Percentiles rank a stretch among this genome's conserved stretches.
Conservation (phyloP, 257 asterid species). For the Solanum neorickii region DNA sequence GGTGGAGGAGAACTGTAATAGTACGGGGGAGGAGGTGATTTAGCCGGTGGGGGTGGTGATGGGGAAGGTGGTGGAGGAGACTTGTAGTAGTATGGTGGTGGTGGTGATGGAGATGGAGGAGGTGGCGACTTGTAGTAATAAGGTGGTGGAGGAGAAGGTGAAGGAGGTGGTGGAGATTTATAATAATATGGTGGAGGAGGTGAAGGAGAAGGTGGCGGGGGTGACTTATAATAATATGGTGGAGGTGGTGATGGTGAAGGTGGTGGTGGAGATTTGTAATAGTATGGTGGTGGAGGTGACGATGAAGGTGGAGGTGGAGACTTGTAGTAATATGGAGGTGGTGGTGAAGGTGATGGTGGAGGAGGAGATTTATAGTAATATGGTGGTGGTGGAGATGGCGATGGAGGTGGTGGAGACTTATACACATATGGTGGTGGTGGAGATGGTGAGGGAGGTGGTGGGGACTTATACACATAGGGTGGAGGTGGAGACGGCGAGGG, state of each 20-base stretch:
- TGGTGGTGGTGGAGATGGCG: background rate
- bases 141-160: background rate
- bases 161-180: background rate
- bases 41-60: background rate
- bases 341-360: background rate
- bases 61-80: background rate
- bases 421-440: background rate
- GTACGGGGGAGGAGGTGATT: slow-evolving; percentile 2
- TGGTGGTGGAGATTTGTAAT: background rate
- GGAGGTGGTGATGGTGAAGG: background rate
- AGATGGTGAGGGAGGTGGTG: background rate
- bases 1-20: slow-evolving; percentile 31
- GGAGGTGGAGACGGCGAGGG: background rate
- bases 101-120: background rate
- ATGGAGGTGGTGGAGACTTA: background rate
- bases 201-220: background rate
- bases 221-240: background rate
- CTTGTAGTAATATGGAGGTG: background rate
- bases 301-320: background rate
- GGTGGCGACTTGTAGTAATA: background rate
- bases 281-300: background rate
- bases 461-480: background rate
- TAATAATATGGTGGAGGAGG: background rate
- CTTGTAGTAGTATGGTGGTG: background rate
- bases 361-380: background rate